A percentile compares a stretch with the other conserved stretches of the same genome.
These are phyloP conservation scores for Cryptosporidium parvum DNA, from an alignment of 169 alveolate genomes.

Conservation along the genomic window DNA sequence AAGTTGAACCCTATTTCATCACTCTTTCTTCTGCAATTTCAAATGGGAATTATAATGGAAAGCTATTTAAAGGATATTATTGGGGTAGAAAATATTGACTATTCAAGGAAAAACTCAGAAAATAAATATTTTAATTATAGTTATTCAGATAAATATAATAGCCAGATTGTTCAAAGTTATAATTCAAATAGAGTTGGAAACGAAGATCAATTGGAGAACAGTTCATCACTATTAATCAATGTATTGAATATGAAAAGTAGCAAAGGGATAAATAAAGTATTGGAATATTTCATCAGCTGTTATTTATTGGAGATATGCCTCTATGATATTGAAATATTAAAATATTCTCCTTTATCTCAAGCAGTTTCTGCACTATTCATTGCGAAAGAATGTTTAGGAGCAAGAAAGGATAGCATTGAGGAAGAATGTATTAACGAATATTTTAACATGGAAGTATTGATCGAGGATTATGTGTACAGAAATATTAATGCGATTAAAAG, in stretches of 20 bases:
- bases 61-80: conserved; percentile 41
- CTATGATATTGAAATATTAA: conserved; percentile 58
- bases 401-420: conserved; percentile 1
- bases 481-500: conserved; percentile 60
- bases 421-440: conserved; percentile 11
- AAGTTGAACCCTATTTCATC: conserved; percentile 58
- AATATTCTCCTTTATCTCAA: conserved; percentile 68
- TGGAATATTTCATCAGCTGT: conserved; percentile 65
- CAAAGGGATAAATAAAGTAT: conserved; percentile 31
- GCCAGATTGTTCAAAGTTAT: neutral
- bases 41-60: conserved; percentile 52
- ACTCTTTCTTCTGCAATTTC: conserved; percentile 19
- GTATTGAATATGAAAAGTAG: conserved; percentile 44
- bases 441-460: conserved; percentile 3
- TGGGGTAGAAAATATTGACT: neutral
- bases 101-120: neutral
- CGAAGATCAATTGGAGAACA: neutral
- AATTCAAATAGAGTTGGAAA: neutral
- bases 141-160: conserved; percentile 5
- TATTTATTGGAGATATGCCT: conserved; percentile 53
- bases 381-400: conserved; percentile 71
- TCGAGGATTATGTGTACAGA: conserved; percentile 23
- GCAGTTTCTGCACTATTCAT: conserved; percentile 49
- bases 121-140: neutral
- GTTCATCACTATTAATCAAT: conserved; percentile 58